Base-by-base conservation (phyloP, 2,329 filamentous ascomycete genomes). In the Microdochium paspali region DNA sequence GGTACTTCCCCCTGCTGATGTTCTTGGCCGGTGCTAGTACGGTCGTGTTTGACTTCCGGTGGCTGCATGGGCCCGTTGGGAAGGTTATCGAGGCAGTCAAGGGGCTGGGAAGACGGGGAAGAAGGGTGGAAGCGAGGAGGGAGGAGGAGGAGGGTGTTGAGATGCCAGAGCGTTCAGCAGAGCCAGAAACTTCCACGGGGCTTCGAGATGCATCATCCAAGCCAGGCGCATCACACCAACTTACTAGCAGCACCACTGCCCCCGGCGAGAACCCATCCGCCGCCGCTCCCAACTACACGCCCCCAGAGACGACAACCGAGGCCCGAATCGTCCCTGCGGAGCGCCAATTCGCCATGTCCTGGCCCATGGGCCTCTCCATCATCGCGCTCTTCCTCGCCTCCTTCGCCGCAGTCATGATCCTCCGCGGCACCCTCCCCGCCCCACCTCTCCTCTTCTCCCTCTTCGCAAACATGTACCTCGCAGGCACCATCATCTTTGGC, bases 1-100 rank as follows among this genome's bases (percentile, higher is more conserved):
- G 85, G 85, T 90, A 85, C 53, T 89, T 87, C 43, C 85, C 85
- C 0, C 55, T 79, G 0, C 58, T 89, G 4, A 82, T 88, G 63
- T 54, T 75, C 0, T 52, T 69, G 1, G 77, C 73, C 0, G 84
- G 83, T 0, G 10, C 72, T 1, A 61, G 64, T 0, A 76, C 79
- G 0, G 60, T 80, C 0, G 46, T 76, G 1, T 80, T 77, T 68
- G 84, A 87, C 61, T 67, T 65, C 40, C 67, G 70, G 40, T 73
- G 74, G 64, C 54, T 76, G 9, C 70, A 74, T n/a, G 58, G 65
- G 0, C 59, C 70, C 4, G 58, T 51, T 20, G 24, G 24, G 15
- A 35, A 25, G 10, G 15, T 42, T 2, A 15, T 9, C 28, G 20
- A 44, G 24, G n/a, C 25, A 9, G 10, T 26, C 23, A 40, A 40